phyloP scores from a whole-genome alignment of 129 eudicot genomes.

The Lactuca saligna region DNA sequence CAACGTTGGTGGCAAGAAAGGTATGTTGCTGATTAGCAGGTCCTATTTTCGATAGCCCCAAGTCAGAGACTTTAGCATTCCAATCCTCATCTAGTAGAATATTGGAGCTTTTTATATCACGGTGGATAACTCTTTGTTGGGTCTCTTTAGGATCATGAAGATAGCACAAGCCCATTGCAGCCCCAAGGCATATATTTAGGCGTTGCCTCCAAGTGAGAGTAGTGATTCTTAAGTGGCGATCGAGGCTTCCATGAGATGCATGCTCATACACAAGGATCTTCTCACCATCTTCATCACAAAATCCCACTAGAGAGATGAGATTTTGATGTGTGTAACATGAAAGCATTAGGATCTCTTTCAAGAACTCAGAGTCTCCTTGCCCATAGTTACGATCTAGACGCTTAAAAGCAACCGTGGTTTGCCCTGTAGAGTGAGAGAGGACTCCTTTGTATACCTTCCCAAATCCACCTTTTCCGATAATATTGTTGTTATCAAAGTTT shows the following conservation, averaged over 20 bases:
- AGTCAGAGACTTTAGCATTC: not conserved
- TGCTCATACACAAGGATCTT: not conserved
- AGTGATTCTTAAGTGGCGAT: not conserved
- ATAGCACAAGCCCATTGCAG: not conserved
- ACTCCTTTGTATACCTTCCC: not conserved
- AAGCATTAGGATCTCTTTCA: not conserved
- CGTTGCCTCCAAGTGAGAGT: not conserved
- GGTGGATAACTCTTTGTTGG: not conserved
- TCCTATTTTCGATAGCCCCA: not conserved
- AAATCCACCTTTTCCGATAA: not conserved
- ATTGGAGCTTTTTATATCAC: not conserved
- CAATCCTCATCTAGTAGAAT: not conserved
- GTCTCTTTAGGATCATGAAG: not conserved
- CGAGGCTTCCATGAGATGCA: not conserved
- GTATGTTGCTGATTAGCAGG: not conserved
- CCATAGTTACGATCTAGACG: not conserved
- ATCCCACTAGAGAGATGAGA: not conserved
- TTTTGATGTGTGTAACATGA: not conserved
- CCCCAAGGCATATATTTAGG: not conserved
- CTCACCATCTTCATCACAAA: not conserved
- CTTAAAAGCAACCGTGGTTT: not conserved
- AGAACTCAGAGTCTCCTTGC: not conserved
- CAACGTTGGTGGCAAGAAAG: not conserved
- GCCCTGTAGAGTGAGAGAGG: not conserved
- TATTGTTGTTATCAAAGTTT: not conserved